Conservation (phyloP, 2,329 filamentous ascomycete genomes). For the Ophiocordyceps camponoti-saundersi region DNA sequence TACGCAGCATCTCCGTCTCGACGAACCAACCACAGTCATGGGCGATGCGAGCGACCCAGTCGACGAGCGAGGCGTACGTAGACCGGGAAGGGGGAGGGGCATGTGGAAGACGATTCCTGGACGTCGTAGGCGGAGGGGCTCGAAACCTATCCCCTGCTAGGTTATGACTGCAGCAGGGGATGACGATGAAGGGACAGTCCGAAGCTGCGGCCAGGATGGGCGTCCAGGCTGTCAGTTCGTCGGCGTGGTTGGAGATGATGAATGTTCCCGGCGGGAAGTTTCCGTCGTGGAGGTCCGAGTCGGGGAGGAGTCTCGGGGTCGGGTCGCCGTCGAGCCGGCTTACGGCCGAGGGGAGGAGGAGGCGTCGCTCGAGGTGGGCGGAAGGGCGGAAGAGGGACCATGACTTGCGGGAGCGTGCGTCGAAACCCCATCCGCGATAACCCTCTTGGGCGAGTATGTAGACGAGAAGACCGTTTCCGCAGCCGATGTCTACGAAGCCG, state of each 20-base stretch:
- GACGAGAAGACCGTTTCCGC: slow-evolving; percentile 83
- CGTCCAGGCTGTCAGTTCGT: slow-evolving; percentile 93
- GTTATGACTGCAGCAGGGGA: slow-evolving; percentile 88
- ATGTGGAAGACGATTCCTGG: slow-evolving; percentile 2
- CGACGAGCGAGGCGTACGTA: slow-evolving; percentile 68
- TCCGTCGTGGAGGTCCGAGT: slow-evolving; percentile 33
- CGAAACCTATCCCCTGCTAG: slow-evolving; percentile 62
- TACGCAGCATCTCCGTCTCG: slow-evolving; percentile 74
- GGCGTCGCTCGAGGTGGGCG: slow-evolving; percentile 23
- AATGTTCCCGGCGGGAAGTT: slow-evolving; percentile 61
- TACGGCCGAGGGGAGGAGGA: slow-evolving; percentile 31
- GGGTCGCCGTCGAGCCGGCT: slow-evolving; percentile 2
- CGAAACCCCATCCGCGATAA: slow-evolving; percentile 78
- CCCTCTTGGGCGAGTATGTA: slow-evolving; percentile 68
- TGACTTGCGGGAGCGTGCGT: slow-evolving; percentile 70
- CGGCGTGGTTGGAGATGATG: slow-evolving; percentile 92
- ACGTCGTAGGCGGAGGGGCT: slow-evolving; percentile 34
- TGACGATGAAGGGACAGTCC: slow-evolving; percentile 69
- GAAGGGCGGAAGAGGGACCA: slow-evolving; percentile 53
- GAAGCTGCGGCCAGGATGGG: slow-evolving; percentile 69
- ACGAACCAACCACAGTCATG: slow-evolving; percentile 55
- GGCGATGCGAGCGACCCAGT: slow-evolving; percentile 57
- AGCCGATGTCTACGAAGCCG: slow-evolving; percentile 91
- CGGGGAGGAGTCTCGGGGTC: slow-evolving; percentile 3
- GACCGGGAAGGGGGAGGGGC: slow-evolving; percentile 26